Evolutionary conservation across 2,329 filamentous ascomycete species (phyloP).

Genomic region (Fusarium palustre): DNA sequence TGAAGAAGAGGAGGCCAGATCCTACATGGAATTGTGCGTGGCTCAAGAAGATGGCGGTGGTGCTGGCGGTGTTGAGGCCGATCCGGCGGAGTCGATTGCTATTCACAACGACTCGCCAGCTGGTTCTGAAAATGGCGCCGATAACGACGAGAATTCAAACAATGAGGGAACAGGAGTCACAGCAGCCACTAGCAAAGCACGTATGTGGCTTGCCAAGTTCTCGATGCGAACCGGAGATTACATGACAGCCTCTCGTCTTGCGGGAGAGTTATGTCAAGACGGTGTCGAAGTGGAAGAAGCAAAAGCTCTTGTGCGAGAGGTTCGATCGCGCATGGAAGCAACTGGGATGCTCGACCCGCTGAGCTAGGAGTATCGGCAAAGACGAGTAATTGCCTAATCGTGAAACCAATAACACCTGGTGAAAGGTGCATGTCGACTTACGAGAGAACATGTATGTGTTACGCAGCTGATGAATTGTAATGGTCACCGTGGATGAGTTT

Average conservation of each 20-base stretch:
- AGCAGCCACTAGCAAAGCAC: conserved; percentile 88
- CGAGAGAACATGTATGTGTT: conserved; percentile 29
- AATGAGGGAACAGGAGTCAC: conserved; percentile 83
- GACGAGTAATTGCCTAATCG: conserved; percentile 17
- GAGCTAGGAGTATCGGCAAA: conserved; percentile 37
- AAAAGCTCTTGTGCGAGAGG: conserved; percentile 89
- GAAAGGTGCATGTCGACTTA: conserved; percentile 6
- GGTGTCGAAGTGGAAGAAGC: conserved; percentile 97
- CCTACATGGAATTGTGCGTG: conserved; percentile 96
- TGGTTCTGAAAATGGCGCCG: conserved; percentile 54
- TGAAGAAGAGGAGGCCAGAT: conserved; percentile 82
- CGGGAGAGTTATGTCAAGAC: conserved; percentile 93
- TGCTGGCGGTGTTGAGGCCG: conserved; percentile 55
- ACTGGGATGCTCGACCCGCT: conserved; percentile 49
- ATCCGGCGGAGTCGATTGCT: conserved; percentile 62
- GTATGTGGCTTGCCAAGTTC: conserved; percentile 91
- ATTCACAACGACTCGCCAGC: conserved; percentile 67
- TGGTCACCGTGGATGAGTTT: conserved; percentile 1
- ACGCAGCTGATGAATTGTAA: conserved; percentile 29
- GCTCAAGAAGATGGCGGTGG: conserved; percentile 86
- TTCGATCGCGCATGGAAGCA: conserved; percentile 79
- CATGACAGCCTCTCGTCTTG: conserved; percentile 79
- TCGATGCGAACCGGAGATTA: conserved; percentile 83
- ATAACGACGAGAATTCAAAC: conserved; percentile 51
- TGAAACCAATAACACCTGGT: neutral